Conservation (phyloP, 805 yeast species). For the Zygosaccharomyces kombuchaensis region DNA sequence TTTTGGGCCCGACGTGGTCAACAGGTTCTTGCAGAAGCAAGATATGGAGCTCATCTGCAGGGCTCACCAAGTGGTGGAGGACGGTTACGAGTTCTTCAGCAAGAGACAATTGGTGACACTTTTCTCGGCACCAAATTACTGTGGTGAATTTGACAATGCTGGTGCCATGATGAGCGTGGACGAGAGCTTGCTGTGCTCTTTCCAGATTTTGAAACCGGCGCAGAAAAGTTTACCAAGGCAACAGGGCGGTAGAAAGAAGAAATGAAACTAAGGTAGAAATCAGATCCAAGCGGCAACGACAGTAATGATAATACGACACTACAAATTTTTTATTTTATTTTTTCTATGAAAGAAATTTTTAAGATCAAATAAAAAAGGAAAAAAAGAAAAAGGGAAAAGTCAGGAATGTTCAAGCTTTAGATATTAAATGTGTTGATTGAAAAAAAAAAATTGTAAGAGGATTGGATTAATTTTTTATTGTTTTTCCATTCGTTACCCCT, state of each 20-base stretch:
- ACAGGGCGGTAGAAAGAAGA: constrained; percentile 36
- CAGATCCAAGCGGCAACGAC: constrained; percentile 1
- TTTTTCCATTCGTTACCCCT: background rate
- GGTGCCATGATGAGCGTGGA: constrained; percentile 99
- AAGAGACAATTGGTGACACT: constrained; percentile 94
- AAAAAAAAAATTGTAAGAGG: background rate
- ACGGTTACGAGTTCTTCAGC: constrained; percentile 95
- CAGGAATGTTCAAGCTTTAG: background rate
- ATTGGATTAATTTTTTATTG: background rate
- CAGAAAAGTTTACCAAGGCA: constrained; percentile 57
- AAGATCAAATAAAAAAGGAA: background rate
- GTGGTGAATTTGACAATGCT: constrained; percentile 98
- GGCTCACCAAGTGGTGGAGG: constrained; percentile 99
- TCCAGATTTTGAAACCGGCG: constrained; percentile 95
- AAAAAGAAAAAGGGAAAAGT: background rate
- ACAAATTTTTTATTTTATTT: background rate
- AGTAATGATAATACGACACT: constrained; percentile 4
- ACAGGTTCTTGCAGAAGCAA: constrained; percentile 92
- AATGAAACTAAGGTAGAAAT: constrained; percentile 11
- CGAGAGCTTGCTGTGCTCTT: constrained; percentile 91
- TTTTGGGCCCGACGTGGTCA: constrained; percentile 99
- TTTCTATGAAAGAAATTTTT: background rate
- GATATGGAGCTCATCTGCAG: constrained; percentile 97
- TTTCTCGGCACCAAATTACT: constrained; percentile 95
- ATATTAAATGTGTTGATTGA: background rate